Conservation (phyloP, 257 asterid genomes). For the Solanum bulbocastanum region DNA sequence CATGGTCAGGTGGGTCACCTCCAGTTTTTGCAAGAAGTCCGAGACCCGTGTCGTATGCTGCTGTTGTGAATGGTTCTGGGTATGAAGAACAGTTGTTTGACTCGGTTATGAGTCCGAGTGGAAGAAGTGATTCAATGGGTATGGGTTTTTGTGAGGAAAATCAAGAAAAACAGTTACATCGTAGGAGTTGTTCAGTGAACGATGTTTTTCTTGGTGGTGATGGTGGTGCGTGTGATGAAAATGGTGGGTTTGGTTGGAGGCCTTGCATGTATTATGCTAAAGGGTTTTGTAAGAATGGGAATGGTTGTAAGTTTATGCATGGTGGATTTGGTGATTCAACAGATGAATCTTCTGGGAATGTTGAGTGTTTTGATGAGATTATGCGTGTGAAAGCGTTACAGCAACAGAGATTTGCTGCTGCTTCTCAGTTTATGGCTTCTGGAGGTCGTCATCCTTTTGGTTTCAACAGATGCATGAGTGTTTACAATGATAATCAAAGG, state of each 20-base stretch:
- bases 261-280: conserved; percentile 67
- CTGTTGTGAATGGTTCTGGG: conserved; percentile 48
- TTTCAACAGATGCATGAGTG: conserved; percentile 48
- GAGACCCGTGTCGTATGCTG: conserved; percentile 44
- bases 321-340: conserved; percentile 6
- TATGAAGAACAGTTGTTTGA: conserved; percentile 33
- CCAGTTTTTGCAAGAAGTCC: conserved; percentile 30
- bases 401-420: conserved; percentile 47
- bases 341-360: conserved; percentile 16
- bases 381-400: conserved; percentile 64
- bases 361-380: conserved; percentile 58
- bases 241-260: conserved; percentile 50
- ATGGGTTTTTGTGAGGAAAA: conserved; percentile 19
- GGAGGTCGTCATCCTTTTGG: conserved; percentile 48
- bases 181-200: conserved; percentile 67
- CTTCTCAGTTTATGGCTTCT: conserved; percentile 38
- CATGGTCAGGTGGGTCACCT: conserved; percentile 29
- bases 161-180: conserved; percentile 31
- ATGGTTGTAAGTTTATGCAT: conserved; percentile 55
- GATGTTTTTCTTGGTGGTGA: conserved; percentile 46
- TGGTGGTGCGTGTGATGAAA: conserved; percentile 27
- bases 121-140: conserved; percentile 57
- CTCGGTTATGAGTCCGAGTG: conserved; percentile 48
- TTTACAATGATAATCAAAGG: conserved; percentile 59
- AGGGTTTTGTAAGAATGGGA: conserved; percentile 75